Evolutionary conservation across 306 rosid species (phyloP), one percentile per base, ranked within the genome.

Genomic region (Fagus crenata): DNA sequence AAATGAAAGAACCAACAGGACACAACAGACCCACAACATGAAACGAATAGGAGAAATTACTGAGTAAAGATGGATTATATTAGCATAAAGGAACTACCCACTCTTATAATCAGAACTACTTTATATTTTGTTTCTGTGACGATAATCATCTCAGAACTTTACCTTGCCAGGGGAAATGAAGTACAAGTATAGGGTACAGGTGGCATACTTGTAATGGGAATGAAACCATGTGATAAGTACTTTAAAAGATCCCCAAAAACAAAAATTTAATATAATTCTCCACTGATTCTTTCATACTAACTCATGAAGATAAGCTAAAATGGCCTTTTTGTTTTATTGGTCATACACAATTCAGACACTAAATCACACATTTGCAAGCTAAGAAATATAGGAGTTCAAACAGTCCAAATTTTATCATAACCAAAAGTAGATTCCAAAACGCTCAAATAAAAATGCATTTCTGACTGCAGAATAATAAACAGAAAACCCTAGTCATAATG

Each of bases 381-480:
- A 46, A 12, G 11, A 46, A 46, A 46, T 46, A 46, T 46, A 46
- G 51, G 51, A 9, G 51, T 46, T 46, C 3, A 46, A 46, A 46
- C 51, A 46, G 51, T 46, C 51, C 51, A 46, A 46, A 2, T 46
- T 9, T 46, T 67, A 39, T n/a, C 71, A 36, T 4, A 67, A 42
- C 36, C 5, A 54, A 63, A 22, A n/a, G 77, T 36, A 78, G 51
- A 49, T 60, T 18, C 53, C 46, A 28, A 31, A 31, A 32, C 3
- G 0, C 33, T 60, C 12, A 49, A 78, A 35, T 51, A 0, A 13
- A 17, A 7, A 39, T 17, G 17, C n/a, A 7, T 37, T 12, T 39
- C 13, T 67, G 51, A 14, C 71, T 17, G 71, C 71, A 67, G 71
- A 39, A 37, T 67, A 39, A 18, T n/a, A 81, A 32, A 67, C 68